phyloP scores from a whole-genome alignment of 768 basidiomycete species.

The Mycena epipterygia region DNA sequence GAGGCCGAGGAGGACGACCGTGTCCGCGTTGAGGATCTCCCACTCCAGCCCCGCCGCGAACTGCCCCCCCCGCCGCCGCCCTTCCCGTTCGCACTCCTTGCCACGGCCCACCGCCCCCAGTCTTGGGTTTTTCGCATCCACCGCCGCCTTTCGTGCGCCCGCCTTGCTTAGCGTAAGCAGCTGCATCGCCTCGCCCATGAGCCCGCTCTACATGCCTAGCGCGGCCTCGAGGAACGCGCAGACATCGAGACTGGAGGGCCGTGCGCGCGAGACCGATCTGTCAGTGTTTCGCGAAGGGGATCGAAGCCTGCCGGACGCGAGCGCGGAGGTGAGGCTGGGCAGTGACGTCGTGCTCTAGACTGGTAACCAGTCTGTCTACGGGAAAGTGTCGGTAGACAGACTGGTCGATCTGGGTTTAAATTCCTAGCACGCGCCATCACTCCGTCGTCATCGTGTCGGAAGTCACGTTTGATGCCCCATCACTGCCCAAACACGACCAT shows the following conservation, averaged over 20 bases:
- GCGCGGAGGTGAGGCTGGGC: no score
- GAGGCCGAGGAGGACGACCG: conserved; percentile 77
- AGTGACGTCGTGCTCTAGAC: no score
- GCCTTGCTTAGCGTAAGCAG: conserved; percentile 72
- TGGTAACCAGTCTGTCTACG: no score
- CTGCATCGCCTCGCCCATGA: conserved; percentile 74
- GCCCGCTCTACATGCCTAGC: conserved; percentile 80
- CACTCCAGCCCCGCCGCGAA: conserved; percentile 80
- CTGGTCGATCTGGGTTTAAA: no score
- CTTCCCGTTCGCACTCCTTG: conserved; percentile 29
- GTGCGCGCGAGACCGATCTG: conserved; percentile 65
- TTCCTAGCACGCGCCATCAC: no score
- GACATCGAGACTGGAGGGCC: conserved; percentile 58
- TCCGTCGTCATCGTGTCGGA: no score
- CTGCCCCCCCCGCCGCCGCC: conserved; percentile 47
- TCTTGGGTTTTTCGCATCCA: conserved; percentile 15
- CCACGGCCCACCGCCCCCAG: neutral
- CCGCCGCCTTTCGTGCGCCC: conserved; percentile 66
- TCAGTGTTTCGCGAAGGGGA: conserved; percentile 80
- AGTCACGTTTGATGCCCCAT: no score
- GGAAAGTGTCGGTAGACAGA: no score
- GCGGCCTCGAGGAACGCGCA: conserved; percentile 84
- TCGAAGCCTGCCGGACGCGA: conserved; percentile 80
- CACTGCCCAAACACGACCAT: no score
- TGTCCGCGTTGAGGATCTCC: conserved; percentile 83